Percentiles rank a stretch among this genome's conserved stretches.
Evolutionary conservation across 768 basidiomycete species (phyloP).

Genomic region (Agrocybe chaxingu): DNA sequence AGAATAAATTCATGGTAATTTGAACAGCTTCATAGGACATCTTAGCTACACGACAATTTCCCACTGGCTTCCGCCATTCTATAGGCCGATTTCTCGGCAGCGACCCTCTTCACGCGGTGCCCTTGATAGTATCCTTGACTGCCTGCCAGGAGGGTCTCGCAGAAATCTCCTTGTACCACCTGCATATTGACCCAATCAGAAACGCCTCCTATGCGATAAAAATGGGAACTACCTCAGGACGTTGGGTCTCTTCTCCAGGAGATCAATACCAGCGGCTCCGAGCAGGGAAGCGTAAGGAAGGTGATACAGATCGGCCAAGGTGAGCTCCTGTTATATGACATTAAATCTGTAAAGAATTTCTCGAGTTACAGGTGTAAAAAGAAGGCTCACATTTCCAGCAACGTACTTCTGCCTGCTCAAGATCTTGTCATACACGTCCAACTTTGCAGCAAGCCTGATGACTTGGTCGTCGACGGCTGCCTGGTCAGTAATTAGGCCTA

Average conservation of each 20-base stretch:
- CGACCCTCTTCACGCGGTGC: too few relatives aligned
- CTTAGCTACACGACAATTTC: too few relatives aligned
- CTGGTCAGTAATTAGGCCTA: conserved; percentile 15
- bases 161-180: conserved; percentile 12
- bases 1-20: too few relatives aligned
- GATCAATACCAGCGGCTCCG: conserved; percentile 19
- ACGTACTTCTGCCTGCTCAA: conserved; percentile 51
- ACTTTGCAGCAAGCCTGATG: conserved; percentile 28
- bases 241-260: conserved; percentile 40
- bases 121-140: conserved; percentile 4
- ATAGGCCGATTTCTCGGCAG: too few relatives aligned
- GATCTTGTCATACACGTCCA: conserved; percentile 52
- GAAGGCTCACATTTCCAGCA: conserved; percentile 48
- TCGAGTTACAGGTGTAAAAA: neutral
- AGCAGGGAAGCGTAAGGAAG: conserved; percentile 37
- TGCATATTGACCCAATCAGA: neutral
- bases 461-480: conserved; percentile 24
- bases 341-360: neutral
- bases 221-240: conserved; percentile 31
- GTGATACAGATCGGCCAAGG: conserved; percentile 47
- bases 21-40: too few relatives aligned
- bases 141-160: conserved; percentile 13
- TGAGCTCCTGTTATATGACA: conserved; percentile 28
- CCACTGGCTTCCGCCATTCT: too few relatives aligned
- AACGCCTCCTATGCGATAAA: neutral